Conservation (phyloP, 169 alveolate species). For the Plasmodium adleri region DNA sequence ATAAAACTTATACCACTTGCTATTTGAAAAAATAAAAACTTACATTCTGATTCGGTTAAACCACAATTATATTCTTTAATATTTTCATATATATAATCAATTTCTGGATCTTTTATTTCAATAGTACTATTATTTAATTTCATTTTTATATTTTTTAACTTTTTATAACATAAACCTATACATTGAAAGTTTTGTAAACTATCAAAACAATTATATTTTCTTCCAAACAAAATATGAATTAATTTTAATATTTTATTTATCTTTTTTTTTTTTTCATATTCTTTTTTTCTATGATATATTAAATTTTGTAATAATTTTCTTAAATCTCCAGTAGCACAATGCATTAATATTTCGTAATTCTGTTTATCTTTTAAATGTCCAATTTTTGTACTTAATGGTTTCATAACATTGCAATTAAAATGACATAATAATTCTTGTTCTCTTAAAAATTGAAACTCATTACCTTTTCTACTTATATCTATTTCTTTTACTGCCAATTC, state of each 20-base stretch:
- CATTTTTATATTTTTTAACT: slow-evolving; percentile 56
- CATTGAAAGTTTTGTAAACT: slow-evolving; percentile 28
- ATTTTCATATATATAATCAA: slow-evolving; percentile 51
- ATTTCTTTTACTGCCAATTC: slow-evolving; percentile 71
- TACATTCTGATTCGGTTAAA: slow-evolving; percentile 81
- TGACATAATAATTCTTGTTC: slow-evolving; percentile 86
- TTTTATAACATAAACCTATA: slow-evolving; percentile 67
- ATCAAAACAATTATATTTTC: slow-evolving; percentile 53
- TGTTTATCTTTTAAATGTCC: slow-evolving; percentile 66
- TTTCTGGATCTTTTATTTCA: slow-evolving; percentile 32
- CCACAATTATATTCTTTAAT: slow-evolving; percentile 78
- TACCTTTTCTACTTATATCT: slow-evolving; percentile 66
- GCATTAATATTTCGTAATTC: slow-evolving; percentile 83
- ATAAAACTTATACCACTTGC: slow-evolving; percentile 82
- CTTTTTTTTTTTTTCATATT: slow-evolving; percentile 71
- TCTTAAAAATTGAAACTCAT: slow-evolving; percentile 81
- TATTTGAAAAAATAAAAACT: slow-evolving; percentile 82
- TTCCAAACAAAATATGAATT: slow-evolving; percentile 53
- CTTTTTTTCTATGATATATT: slow-evolving; percentile 68
- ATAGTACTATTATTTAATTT: slow-evolving; percentile 45
- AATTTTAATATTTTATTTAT: slow-evolving; percentile 63
- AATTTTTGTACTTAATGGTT: slow-evolving; percentile 81
- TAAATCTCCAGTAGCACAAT: slow-evolving; percentile 86
- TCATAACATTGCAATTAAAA: slow-evolving; percentile 82
- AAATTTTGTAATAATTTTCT: slow-evolving; percentile 65